Base-by-base conservation (phyloP, 2,329 filamentous ascomycete species). In the Aspergillus transmontanensis region DNA sequence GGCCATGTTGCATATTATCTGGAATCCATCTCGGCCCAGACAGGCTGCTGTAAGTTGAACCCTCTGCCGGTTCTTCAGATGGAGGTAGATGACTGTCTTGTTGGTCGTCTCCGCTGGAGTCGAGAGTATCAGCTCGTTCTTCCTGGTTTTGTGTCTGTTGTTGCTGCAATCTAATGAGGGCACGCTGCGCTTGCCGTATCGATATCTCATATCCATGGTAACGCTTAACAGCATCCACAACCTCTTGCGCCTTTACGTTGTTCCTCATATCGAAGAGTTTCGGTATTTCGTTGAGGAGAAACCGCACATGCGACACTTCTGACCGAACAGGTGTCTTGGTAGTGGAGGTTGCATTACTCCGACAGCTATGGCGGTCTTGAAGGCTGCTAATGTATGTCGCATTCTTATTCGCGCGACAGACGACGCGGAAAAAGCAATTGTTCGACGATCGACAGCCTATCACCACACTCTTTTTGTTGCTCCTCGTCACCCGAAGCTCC, bases 391-490 rank as follows among this genome's bases (percentile, higher is more conserved):
- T 78, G 59, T 79, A 77, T 34, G 76, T 79, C 61, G 75, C 68
- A 62, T 76, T 77, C 64, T 78, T 78, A 68, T 78, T 79, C 36
- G 75, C 73, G 56, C 77, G 77, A 65, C 77, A 78, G 59, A 79
- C 76, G 41, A 77, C 77, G 19, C 77, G 77, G 63, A 79, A 79
- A 60, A 69, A 76, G 66, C 77, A 79, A 70, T 74, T 78, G 65
- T 69, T 62, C 34, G 74, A 76, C 7, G 77, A 78, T 51, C 77
- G 75, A 66, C 77, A 79, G 36, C 76, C 76, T 58, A 79, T 72
- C n/a, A 79, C 76, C 57, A 79, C 77, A 51, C 76, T 78, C 58
- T 79, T 78, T 64, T 77, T 78, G 63, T 79, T 79, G 68, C 77
- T 79, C 54, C 77, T 73, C 56, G 75, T 71, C 43, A 79, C 77